Evolutionary conservation across 495 filamentous ascomycete species (phyloP), one percentile per base, ranked within the genome.

Genomic region (Aspergillus panamensis): DNA sequence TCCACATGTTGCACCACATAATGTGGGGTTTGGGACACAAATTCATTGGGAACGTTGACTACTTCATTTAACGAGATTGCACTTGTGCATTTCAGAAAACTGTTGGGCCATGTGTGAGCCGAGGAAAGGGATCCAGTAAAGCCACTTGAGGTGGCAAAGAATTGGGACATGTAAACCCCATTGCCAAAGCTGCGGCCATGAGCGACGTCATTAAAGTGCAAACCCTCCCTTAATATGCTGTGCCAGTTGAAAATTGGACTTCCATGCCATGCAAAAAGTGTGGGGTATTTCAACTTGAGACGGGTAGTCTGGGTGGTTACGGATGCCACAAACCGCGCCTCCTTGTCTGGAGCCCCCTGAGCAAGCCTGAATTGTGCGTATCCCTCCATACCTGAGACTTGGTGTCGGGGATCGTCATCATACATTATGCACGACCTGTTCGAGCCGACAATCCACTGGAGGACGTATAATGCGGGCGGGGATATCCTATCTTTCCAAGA

Each of bases 371-470:
- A 97, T 67, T 96, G 90, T 21, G 89, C 69, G 78, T 85, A 95
- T 1, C 77, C 79, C 0, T 74, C 62, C 77, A 95, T 86, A 0
- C 85, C 88, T 8, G 69, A 73, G 12, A 95, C 79, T 14, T 81
- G 80, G 53, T 91, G 57, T 37, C 73, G 68, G 12, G 62, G 62
- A 17, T 76, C 53, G 16, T 73, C 68, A 2, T 75, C 73, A 57
- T 91, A 85, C 47, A 90, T 77, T 53, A 97, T 96, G 60, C 85
- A 93, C 2, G 92, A 94, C 37, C 90, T 78, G 64, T 96, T 96
- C 0, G 91, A 96, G 1, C 91, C 89, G 52, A 97, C 85, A 59
- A 97, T 89, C 93, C 93, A 96, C 56, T 88, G 81, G 16, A 96
- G 75, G 6, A 95, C 65, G 29, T 84, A 82, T 6, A 90, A 66